Conservation (phyloP, 2,329 filamentous ascomycete species). For the Penicillium paneum region DNA sequence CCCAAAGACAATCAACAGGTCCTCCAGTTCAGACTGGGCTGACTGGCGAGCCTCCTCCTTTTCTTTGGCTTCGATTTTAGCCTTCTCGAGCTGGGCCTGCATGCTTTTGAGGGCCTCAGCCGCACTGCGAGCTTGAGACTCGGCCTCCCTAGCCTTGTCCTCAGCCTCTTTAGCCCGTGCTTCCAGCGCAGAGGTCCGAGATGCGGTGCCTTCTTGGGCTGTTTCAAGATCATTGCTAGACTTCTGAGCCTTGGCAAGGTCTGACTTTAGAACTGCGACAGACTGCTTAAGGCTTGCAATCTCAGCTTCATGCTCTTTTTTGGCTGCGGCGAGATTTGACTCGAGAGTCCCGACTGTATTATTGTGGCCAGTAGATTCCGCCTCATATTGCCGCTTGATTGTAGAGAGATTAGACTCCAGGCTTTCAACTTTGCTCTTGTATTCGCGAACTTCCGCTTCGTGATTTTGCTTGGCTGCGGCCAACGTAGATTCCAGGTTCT, state of each 20-base stretch:
- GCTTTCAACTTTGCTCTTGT: constrained; percentile 57
- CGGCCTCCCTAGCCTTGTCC: constrained; percentile 25
- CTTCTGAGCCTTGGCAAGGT: constrained; percentile 50
- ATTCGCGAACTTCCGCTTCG: constrained; percentile 59
- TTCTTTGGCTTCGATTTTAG: constrained; percentile 37
- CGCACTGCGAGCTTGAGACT: constrained; percentile 41
- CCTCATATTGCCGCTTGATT: constrained; percentile 59
- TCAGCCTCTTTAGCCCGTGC: constrained; percentile 48
- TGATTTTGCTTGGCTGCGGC: constrained; percentile 31
- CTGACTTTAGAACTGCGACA: constrained; percentile 55
- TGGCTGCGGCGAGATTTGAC: constrained; percentile 24
- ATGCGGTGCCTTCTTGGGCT: constrained; percentile 51
- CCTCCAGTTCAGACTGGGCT: constrained; percentile 71
- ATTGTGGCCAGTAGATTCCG: constrained; percentile 59
- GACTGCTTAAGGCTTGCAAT: constrained; percentile 58
- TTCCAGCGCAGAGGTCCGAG: constrained; percentile 47
- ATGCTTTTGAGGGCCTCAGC: constrained; percentile 56
- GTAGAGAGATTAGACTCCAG: constrained; percentile 51
- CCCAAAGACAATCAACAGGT: constrained; percentile 75
- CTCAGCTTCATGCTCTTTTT: constrained; percentile 59
- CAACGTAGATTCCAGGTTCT: constrained; percentile 49
- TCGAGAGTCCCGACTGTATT: constrained; percentile 59
- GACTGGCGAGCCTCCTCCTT: constrained; percentile 62
- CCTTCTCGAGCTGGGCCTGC: constrained; percentile 31
- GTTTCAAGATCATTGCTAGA: constrained; percentile 57